Evolutionary conservation across 1,284 basidiomycete species (phyloP), one percentile per base, ranked within the genome.

Genomic region (Coniferiporia sulphurascens): DNA sequence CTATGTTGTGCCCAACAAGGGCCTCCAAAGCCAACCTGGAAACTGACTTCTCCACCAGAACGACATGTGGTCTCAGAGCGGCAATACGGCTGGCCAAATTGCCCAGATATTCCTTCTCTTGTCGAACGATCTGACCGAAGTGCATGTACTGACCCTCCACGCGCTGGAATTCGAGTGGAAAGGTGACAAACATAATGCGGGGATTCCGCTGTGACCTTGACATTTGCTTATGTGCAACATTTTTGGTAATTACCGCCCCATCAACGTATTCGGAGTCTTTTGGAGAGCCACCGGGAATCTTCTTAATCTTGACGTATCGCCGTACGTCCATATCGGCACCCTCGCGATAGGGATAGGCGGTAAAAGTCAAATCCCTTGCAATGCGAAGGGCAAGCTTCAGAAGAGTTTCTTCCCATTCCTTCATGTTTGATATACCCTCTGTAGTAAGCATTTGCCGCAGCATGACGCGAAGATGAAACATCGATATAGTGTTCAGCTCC

Each of bases 241-340:
- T 98, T 79, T 99, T 98, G 19, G 95, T 96, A 69, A 98, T 97
- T 52, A 99, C 95, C 9, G 92, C 93, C 2, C 97, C 97, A 64
- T 96, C 92, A 53, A 99, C 92, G 68, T 96, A 99, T 77, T 98
- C 95, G 10, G 93, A 97, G 71, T 99, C 94, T 35, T 79, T 82
- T 38, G 95, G 94, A 54, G 83, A 79, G 10, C 97, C 97, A 12
- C 97, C 97, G 0, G 97, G 95, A 17, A 99, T 91, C 73, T 97
- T 96, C 78, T 99, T 99, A 73, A 99, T 95, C 77, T 99, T 99
- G 64, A 99, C 93, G 66, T 97, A 98, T 32, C 90, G 83, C 51
- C 96, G 83, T 19, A 98, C 89, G 71, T 99, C 96, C 82, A 97
- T 95, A 67, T 97, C 95, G 56, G 93, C 91, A 2, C 89, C 88